Base-by-base conservation (phyloP, 495 filamentous ascomycete genomes). In the Glutinoglossum americanum region DNA sequence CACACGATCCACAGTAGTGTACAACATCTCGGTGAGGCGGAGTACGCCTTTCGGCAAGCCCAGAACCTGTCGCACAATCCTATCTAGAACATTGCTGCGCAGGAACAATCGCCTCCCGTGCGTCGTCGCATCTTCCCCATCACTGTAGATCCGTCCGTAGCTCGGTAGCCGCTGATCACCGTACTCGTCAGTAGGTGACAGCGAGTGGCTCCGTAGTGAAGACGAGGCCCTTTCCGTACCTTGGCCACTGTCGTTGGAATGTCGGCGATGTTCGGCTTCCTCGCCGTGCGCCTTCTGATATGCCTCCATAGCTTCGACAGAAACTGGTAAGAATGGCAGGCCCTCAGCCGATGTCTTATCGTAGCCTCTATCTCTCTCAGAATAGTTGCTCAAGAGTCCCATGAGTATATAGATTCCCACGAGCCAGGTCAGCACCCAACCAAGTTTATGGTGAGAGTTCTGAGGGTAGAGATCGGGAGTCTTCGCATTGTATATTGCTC, bases 391-490 rank as follows among this genome's bases (percentile, higher is more conserved):
- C 53, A 90, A 68, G 54, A 93, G 66, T 21, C 80, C 76, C 64
- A 93, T 71, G 13, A 82, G 57, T 11, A 81, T 76, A 70, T 94
- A 90, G 28, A 73, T 77, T 44, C 73, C 70, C 11, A 84, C 72
- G 15, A 88, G 73, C 72, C 78, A 84, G 11, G 84, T 89, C 32
- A 83, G 74, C 41, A 85, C 72, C 92, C 92, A 97, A 33, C 92
- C 92, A 53, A 92, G 74, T 68, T 83, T 89, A 69, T 87, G 82
- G 66, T 97, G 93, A 6, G 83, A 78, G 65, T 95, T 94, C 64
- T 86, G 83, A 54, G 80, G 77, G 65, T 96, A 97, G 0, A 98
- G 70, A 66, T 95, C 87, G 1, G 89, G 89, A 0, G 88, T 95
- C 51, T 77, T 80, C 61, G 74, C 74, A 66, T 89, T 86, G 71